phyloP scores from a whole-genome alignment of 176 grass and related monocot species.

The Eremochloa ophiuroides region DNA sequence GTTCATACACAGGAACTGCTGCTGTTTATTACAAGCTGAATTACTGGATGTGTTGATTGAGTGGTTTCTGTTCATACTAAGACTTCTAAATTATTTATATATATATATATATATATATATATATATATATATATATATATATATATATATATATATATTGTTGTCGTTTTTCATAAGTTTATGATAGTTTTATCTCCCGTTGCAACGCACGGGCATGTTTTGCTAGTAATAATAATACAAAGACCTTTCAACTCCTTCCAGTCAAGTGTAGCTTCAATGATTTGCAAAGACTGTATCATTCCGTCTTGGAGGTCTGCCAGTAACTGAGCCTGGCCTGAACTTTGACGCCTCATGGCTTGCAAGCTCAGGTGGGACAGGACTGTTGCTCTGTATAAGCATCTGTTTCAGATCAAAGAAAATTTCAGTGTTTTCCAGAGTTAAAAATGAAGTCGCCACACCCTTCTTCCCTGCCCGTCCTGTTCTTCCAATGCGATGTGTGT shows the following conservation, averaged over 20 bases:
- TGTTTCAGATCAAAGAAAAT: constrained; percentile 98
- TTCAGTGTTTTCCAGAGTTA: constrained; percentile 66
- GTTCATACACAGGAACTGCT: neutral
- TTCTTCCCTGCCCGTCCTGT: constrained; percentile 94
- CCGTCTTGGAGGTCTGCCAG: constrained; percentile 76
- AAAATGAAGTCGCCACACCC: constrained; percentile 77
- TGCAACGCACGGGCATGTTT: too few relatives aligned
- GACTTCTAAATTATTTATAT: too few relatives aligned
- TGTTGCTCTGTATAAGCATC: constrained; percentile 94
- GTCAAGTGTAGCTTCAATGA: constrained; percentile 25
- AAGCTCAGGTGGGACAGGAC: constrained; percentile 83
- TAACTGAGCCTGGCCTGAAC: constrained; percentile 81
- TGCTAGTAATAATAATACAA: too few relatives aligned
- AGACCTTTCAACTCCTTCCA: too few relatives aligned
- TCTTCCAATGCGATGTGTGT: constrained; percentile 91
- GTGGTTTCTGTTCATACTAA: neutral
- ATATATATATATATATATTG: too few relatives aligned
- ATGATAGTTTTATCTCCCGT: too few relatives aligned
- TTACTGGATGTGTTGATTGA: neutral
- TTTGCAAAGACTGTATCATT: constrained; percentile 71
- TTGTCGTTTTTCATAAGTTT: too few relatives aligned
- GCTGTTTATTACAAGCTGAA: neutral
- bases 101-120: too few relatives aligned
- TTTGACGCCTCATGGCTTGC: constrained; percentile 88
- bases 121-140: too few relatives aligned